Conservation (phyloP, 1,284 basidiomycete species). For the Sanghuangporus sanghuang region DNA sequence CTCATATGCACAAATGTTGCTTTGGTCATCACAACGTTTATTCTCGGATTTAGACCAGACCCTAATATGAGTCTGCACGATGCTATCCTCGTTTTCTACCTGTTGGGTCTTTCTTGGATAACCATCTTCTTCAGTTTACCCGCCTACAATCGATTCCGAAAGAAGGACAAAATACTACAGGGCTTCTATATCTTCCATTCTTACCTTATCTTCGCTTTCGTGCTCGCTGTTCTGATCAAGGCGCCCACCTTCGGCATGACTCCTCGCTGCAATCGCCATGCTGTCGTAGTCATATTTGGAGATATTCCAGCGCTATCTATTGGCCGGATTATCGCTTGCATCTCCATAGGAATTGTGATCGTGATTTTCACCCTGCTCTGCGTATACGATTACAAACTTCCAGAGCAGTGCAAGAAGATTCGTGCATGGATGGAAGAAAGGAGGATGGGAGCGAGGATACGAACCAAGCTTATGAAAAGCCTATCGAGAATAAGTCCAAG, state of each 20-base stretch:
- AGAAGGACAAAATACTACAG: conserved; percentile 10
- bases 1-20: conserved; percentile 26
- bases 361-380: conserved; percentile 18
- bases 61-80: conserved; percentile 27
- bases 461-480: background rate
- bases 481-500: no score
- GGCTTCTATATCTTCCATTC: conserved; percentile 22
- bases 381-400: background rate
- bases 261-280: conserved; percentile 23
- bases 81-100: conserved; percentile 14
- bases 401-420: background rate
- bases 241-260: conserved; percentile 21
- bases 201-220: conserved; percentile 24
- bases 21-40: conserved; percentile 25
- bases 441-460: background rate
- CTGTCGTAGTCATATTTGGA: conserved; percentile 23
- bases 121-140: conserved; percentile 22
- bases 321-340: conserved; percentile 21
- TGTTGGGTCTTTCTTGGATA: conserved; percentile 19
- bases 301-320: conserved; percentile 22
- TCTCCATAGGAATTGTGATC: conserved; percentile 14
- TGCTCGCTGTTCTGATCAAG: conserved; percentile 22
- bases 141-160: conserved; percentile 19
- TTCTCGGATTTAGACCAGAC: conserved; percentile 22
- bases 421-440: background rate